Conservation (phyloP, 768 basidiomycete genomes). For the Termitomyces sp. region DNA sequence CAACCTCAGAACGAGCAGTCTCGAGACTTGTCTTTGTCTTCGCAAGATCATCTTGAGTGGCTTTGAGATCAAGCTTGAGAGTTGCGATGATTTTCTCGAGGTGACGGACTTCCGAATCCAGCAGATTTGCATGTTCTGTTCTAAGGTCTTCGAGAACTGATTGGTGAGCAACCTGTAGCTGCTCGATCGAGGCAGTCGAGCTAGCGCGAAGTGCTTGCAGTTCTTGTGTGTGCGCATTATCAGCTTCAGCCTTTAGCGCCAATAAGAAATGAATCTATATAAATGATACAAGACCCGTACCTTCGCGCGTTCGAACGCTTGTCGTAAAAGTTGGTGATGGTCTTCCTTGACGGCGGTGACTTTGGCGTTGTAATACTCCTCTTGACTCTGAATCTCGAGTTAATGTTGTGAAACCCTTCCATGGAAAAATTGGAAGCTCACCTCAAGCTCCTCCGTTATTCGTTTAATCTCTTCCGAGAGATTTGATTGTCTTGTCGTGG, state of each 20-base stretch:
- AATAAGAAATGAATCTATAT: slow-evolving; percentile 2
- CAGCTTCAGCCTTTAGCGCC: slow-evolving; percentile 60
- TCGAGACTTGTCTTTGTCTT: slow-evolving; percentile 68
- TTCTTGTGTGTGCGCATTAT: slow-evolving; percentile 62
- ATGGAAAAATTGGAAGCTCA: slow-evolving; percentile 27
- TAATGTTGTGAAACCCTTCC: neutral
- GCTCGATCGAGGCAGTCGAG: slow-evolving; percentile 63
- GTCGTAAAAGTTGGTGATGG: slow-evolving; percentile 55
- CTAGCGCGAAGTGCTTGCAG: slow-evolving; percentile 66
- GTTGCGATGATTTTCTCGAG: slow-evolving; percentile 63
- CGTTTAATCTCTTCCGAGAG: slow-evolving; percentile 52
- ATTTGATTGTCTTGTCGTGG: slow-evolving; percentile 46
- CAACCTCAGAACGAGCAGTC: slow-evolving; percentile 49
- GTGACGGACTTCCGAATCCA: slow-evolving; percentile 52
- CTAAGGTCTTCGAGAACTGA: slow-evolving; percentile 58
- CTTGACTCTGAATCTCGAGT: slow-evolving; percentile 52
- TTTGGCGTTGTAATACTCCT: slow-evolving; percentile 62
- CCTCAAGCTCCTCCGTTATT: slow-evolving; percentile 64
- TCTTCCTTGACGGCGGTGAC: slow-evolving; percentile 65
- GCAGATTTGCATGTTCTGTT: slow-evolving; percentile 56
- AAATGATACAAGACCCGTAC: slow-evolving; percentile 30
- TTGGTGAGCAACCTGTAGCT: slow-evolving; percentile 62
- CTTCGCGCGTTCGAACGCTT: slow-evolving; percentile 79
- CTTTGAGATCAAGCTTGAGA: slow-evolving; percentile 72
- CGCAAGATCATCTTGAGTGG: slow-evolving; percentile 77